phyloP scores from a whole-genome alignment of 306 rosid species.

The Quercus engelmannii region DNA sequence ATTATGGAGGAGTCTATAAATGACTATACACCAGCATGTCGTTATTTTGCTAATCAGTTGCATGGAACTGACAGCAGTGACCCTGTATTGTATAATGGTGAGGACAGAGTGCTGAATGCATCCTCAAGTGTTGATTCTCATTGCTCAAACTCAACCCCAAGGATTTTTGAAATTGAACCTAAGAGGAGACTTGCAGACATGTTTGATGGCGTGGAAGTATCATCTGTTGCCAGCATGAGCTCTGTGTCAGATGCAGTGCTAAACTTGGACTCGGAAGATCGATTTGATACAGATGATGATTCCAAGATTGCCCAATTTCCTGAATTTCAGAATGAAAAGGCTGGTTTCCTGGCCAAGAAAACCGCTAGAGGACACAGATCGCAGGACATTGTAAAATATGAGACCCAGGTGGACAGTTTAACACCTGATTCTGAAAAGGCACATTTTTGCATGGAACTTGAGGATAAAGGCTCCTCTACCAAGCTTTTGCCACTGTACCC shows the following conservation, averaged over 20 bases:
- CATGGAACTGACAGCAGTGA: not conserved
- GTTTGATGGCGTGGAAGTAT: constrained; percentile 19
- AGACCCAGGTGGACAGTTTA: constrained; percentile 9
- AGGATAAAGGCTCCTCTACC: constrained; percentile 14
- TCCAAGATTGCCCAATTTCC: constrained; percentile 14
- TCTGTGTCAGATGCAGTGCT: constrained; percentile 27
- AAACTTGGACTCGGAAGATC: constrained; percentile 27
- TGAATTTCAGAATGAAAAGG: constrained; percentile 6
- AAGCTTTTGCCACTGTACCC: constrained; percentile 24
- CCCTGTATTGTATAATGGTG: constrained; percentile 17
- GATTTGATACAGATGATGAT: constrained; percentile 23
- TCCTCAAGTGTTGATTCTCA: constrained; percentile 40
- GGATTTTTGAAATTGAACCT: constrained; percentile 13
- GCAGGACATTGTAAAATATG: constrained; percentile 14
- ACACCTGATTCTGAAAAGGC: constrained; percentile 13
- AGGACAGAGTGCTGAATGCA: constrained; percentile 7
- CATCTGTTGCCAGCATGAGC: constrained; percentile 20
- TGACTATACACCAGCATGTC: constrained; percentile 20
- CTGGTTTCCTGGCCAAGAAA: constrained; percentile 8
- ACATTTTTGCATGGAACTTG: constrained; percentile 18
- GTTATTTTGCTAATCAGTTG: not conserved
- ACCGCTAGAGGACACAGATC: constrained; percentile 24
- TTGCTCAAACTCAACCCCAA: constrained; percentile 41
- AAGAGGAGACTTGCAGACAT: constrained; percentile 13
- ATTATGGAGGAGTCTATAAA: constrained; percentile 9